Conservation (phyloP, 495 filamentous ascomycete species). For the Penicillium robsamsonii region DNA sequence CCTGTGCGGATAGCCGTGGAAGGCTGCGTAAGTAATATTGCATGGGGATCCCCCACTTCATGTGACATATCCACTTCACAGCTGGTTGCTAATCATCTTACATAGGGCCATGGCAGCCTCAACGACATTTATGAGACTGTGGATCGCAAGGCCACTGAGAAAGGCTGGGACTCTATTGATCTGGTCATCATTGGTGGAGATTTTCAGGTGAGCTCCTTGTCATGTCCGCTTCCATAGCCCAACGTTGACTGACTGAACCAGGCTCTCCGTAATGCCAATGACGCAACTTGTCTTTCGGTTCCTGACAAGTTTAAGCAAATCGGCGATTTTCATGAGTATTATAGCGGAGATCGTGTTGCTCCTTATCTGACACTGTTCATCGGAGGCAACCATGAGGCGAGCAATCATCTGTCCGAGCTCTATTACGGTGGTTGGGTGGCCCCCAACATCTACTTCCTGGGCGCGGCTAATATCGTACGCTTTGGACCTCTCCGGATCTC, state of each 20-base stretch:
- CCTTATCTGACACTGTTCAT: constrained; percentile 91
- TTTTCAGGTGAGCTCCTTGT: constrained; percentile 62
- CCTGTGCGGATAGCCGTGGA: constrained; percentile 13
- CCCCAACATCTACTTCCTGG: constrained; percentile 94
- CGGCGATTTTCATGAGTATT: constrained; percentile 91
- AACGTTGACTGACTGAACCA: constrained; percentile 35
- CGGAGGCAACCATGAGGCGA: constrained; percentile 92
- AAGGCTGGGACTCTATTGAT: constrained; percentile 75
- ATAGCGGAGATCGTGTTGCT: constrained; percentile 70
- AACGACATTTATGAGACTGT: constrained; percentile 85
- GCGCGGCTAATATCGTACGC: constrained; percentile 82
- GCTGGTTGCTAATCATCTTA: constrained; percentile 12
- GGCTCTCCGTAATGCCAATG: constrained; percentile 82
- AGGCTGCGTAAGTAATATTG: constrained; percentile 16
- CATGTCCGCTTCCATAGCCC: not conserved
- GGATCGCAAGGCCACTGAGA: constrained; percentile 55
- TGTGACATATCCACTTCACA: not conserved
- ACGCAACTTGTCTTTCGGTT: constrained; percentile 82
- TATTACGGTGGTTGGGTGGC: constrained; percentile 98
- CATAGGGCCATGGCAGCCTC: constrained; percentile 83
- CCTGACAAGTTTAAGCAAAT: constrained; percentile 79
- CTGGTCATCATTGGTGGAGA: constrained; percentile 87
- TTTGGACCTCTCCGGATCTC: constrained; percentile 82
- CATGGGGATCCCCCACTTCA: not conserved
- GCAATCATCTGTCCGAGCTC: constrained; percentile 81